These are phyloP conservation scores for Acrodontium crateriforme DNA, from an alignment of 2,329 filamentous ascomycete genomes.

Conservation along the genomic window DNA sequence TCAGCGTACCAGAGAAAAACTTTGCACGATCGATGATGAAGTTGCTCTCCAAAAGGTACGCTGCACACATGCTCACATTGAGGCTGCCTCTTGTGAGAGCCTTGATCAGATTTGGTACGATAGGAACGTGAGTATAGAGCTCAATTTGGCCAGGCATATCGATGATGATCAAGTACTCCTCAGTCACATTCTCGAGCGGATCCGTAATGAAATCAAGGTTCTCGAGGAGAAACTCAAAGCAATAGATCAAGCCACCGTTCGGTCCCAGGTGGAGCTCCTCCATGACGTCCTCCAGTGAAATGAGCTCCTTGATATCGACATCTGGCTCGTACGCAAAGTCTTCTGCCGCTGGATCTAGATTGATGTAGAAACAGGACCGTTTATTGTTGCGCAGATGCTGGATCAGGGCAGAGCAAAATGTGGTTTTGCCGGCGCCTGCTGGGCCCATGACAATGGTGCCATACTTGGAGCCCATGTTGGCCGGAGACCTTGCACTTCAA, in stretches of 20 bases:
- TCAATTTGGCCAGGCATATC: slow-evolving; percentile 99
- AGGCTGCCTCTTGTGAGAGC: slow-evolving; percentile 70
- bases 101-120: slow-evolving; percentile 71
- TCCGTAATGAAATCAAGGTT: slow-evolving; percentile 86
- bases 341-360: slow-evolving; percentile 93
- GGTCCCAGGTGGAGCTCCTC: slow-evolving; percentile 82
- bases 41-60: slow-evolving; percentile 88
- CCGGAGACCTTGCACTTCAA: no score
- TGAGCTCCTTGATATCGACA: slow-evolving; percentile 89
- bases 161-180: slow-evolving; percentile 94
- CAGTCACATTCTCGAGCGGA: slow-evolving; percentile 68
- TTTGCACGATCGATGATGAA: slow-evolving; percentile 94
- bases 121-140: slow-evolving; percentile 91
- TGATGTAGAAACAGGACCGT: slow-evolving; percentile 94
- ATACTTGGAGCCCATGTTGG: slow-evolving; percentile 48
- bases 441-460: slow-evolving; percentile 93
- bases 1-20: slow-evolving; percentile 90
- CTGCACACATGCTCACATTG: slow-evolving; percentile 82
- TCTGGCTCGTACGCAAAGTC: slow-evolving; percentile 83
- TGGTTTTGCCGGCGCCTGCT: slow-evolving; percentile 90
- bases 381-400: slow-evolving; percentile 82
- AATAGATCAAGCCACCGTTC: slow-evolving; percentile 88
- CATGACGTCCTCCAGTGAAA: slow-evolving; percentile 91
- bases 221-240: slow-evolving; percentile 89
- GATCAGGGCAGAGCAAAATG: slow-evolving; percentile 87